Evolutionary conservation across 805 yeast genomes (phyloP), one percentile per base, ranked within the genome.

Genomic region (Ogataea glucozyma): DNA sequence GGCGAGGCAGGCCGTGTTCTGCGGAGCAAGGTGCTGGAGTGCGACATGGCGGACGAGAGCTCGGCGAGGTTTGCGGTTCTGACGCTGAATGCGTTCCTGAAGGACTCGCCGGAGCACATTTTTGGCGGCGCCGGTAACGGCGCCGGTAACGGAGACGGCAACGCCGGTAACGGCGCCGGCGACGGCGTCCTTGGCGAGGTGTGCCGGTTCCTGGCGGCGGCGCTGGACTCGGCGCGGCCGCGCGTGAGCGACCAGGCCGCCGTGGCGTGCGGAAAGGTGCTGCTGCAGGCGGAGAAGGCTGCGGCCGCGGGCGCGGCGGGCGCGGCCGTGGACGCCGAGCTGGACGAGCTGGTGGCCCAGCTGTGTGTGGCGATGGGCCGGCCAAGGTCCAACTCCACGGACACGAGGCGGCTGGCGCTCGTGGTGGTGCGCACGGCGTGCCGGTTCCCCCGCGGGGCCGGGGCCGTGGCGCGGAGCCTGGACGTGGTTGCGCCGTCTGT

Each of bases 221-320:
- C 81, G 21, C 56, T 71, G 22, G 56, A 67, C 12, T 67, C 79
- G 1, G 53, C 64, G 3, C 58, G 65, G 9, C 69, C 77, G 2
- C 78, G 80, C 55, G 72, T 86, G 42, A 73, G 83, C 49, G 97
- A 88, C 51, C 84, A 85, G 56, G 85, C 89, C 18, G 73, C 84
- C 5, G 65, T 83, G 43, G 97, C 96, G 2, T 73, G 83, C 38
- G 97, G 96, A 48, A 93, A 93, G 66, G 50, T 86, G 6, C 66
- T 89, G 41, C 69, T 91, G 44, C 66, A 79, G 21, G 61, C 71
- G 16, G 73, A 66, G 6, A 64, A 64, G 12, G 59, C 73, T n/a
- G n/a, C n/a, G n/a, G n/a, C n/a, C n/a, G n/a, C n/a, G 2, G 72
- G 71, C 30, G 49, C 37, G 12, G 20, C 44, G 2, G 72, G 71